Evolutionary conservation across 768 basidiomycete genomes (phyloP).

Genomic region (Crepidotus variabilis): DNA sequence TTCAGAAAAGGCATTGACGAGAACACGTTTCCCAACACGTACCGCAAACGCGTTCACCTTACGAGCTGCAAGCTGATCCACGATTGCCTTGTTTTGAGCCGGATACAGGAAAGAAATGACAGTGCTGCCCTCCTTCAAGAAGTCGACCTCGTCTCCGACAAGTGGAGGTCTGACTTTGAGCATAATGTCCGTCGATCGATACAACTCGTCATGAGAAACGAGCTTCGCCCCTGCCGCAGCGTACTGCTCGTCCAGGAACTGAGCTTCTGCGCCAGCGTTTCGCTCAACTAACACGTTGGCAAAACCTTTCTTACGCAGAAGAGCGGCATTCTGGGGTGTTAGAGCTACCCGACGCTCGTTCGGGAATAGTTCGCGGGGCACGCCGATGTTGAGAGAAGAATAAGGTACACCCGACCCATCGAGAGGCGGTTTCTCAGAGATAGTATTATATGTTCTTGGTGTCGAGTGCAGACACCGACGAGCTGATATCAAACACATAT

Average conservation of each 20-base stretch:
- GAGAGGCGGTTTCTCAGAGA: slow-evolving; percentile 23
- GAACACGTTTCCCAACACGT: slow-evolving; percentile 14
- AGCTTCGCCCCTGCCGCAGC: slow-evolving; percentile 74
- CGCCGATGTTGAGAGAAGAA: slow-evolving; percentile 68
- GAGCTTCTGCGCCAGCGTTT: slow-evolving; percentile 65
- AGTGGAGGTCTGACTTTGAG: slow-evolving; percentile 84
- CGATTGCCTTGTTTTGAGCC: slow-evolving; percentile 70
- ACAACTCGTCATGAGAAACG: slow-evolving; percentile 70
- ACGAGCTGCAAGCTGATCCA: slow-evolving; percentile 64
- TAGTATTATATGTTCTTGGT: slow-evolving; percentile 19
- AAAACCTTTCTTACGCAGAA: slow-evolving; percentile 84
- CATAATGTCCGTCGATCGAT: slow-evolving; percentile 67
- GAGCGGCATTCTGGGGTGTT: slow-evolving; percentile 72
- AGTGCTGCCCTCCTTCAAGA: slow-evolving; percentile 71
- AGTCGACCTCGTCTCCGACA: slow-evolving; percentile 54
- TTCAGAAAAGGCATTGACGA: neutral
- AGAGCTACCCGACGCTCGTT: slow-evolving; percentile 79
- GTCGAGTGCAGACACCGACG: slow-evolving; percentile 31
- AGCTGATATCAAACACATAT: slow-evolving; percentile 17
- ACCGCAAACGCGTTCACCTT: slow-evolving; percentile 72
- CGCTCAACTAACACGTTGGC: slow-evolving; percentile 66
- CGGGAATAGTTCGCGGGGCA: slow-evolving; percentile 73
- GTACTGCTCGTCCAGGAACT: slow-evolving; percentile 82
- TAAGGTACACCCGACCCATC: slow-evolving; percentile 50
- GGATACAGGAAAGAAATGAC: slow-evolving; percentile 84